Evolutionary conservation across 1,284 basidiomycete species (phyloP).

Genomic region (Ganoderma lucidum): DNA sequence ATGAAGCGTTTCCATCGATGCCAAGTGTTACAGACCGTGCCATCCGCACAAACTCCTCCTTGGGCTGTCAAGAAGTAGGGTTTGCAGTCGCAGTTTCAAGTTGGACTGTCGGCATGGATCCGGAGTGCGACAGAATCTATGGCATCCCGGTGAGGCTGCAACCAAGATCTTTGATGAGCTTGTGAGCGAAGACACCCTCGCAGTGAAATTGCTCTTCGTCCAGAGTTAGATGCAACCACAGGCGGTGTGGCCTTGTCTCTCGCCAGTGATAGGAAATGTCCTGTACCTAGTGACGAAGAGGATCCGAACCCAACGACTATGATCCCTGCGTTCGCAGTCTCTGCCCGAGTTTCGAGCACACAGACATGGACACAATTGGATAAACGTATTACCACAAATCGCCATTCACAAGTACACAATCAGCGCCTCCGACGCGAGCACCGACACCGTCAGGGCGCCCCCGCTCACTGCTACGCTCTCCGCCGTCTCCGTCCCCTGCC

Average conservation of each 20-base stretch:
- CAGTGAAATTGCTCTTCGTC: not conserved
- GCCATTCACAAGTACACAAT: conserved; percentile 45
- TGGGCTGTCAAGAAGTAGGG: too few species aligned
- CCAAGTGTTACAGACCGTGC: not conserved
- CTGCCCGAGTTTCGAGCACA: not conserved
- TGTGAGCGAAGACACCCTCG: not conserved
- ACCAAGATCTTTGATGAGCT: not conserved
- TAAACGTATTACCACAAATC: not conserved
- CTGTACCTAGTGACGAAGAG: not conserved
- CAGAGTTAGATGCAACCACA: not conserved
- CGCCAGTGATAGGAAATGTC: too few species aligned
- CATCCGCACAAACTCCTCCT: not conserved
- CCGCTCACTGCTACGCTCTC: conserved; percentile 43
- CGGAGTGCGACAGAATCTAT: too few species aligned
- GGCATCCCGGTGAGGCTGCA: not conserved
- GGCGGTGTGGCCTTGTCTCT: too few species aligned
- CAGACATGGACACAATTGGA: not conserved
- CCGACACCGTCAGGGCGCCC: conserved; percentile 40
- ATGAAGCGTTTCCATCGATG: too few species aligned
- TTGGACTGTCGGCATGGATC: too few species aligned
- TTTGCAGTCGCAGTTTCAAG: too few species aligned
- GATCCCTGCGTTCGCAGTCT: not conserved
- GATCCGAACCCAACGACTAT: not conserved
- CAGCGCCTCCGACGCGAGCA: conserved; percentile 49
- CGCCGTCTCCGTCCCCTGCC: conserved; percentile 40